Evolutionary conservation across 2,329 filamentous ascomycete species (phyloP).

Genomic region (Botryosphaeria agaves): DNA sequence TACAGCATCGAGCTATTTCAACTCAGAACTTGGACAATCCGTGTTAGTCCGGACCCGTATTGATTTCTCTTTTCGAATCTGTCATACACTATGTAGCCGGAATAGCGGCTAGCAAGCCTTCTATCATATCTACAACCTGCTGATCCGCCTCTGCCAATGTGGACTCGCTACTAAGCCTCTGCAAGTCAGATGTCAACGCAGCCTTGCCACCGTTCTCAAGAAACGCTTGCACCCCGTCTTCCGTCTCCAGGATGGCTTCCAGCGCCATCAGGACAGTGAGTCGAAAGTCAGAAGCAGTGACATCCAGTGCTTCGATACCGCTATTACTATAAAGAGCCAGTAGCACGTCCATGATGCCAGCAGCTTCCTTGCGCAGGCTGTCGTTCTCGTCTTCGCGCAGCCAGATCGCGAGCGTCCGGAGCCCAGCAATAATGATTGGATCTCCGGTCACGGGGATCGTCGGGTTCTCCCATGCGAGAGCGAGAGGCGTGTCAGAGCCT

Average conservation of each 20-base stretch:
- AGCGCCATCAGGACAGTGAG: constrained; percentile 42
- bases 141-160: no score
- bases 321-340: constrained; percentile 41
- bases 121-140: no score
- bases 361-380: constrained; percentile 34
- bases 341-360: constrained; percentile 44
- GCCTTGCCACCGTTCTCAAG: constrained; percentile 2
- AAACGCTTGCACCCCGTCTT: constrained; percentile 19
- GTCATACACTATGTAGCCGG: no score
- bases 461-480: constrained; percentile 40
- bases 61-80: no score
- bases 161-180: no score
- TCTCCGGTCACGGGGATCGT: constrained; percentile 27
- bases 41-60: no score
- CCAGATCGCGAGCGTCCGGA: constrained; percentile 46
- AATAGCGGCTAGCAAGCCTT: no score
- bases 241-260: constrained; percentile 36
- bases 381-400: constrained; percentile 52
- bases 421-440: constrained; percentile 39
- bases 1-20: no score
- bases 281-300: no score
- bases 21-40: no score
- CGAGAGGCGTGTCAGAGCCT: constrained; percentile 26
- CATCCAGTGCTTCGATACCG: constrained; percentile 14
- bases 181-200: constrained; percentile 2